Evolutionary conservation across 2,329 filamentous ascomycete genomes (phyloP).

Genomic region (Apiospora marii): DNA sequence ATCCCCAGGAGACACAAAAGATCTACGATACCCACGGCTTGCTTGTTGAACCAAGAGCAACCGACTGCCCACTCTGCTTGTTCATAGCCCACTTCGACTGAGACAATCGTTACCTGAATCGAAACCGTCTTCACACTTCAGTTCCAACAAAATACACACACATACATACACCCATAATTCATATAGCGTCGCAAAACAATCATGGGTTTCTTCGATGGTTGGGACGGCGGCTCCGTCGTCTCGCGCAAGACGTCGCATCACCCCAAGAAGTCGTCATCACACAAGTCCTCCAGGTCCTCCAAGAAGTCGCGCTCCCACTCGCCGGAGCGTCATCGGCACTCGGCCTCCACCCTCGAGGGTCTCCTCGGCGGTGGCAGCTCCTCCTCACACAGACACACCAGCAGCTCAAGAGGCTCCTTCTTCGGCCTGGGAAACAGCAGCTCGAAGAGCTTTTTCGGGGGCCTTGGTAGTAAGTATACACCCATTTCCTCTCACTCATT

Average conservation of each 20-base stretch:
- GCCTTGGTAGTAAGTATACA: conserved; percentile 35
- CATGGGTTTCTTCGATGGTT: conserved; percentile 43
- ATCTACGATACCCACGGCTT: conserved; percentile 18
- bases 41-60: not conserved
- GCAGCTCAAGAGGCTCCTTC: conserved; percentile 33
- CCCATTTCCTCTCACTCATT: not conserved
- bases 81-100: not conserved
- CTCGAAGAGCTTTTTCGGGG: conserved; percentile 41
- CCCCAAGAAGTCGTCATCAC: conserved; percentile 34
- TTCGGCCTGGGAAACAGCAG: conserved; percentile 44
- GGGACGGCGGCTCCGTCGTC: conserved; percentile 41
- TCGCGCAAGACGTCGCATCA: conserved; percentile 31
- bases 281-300: conserved; percentile 35
- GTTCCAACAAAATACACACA: not conserved
- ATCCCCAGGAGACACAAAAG: conserved; percentile 9
- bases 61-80: not conserved
- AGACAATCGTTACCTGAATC: conserved; percentile 17
- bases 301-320: conserved; percentile 36
- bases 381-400: conserved; percentile 26
- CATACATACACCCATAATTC: not conserved
- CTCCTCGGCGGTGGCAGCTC: conserved; percentile 23
- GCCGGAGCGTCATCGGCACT: conserved; percentile 30
- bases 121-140: not conserved
- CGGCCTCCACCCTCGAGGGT: conserved; percentile 24
- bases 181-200: not conserved